These are phyloP conservation scores for Xylariales sp. DNA, from an alignment of 2,329 filamentous ascomycete species.

Conservation along the genomic window DNA sequence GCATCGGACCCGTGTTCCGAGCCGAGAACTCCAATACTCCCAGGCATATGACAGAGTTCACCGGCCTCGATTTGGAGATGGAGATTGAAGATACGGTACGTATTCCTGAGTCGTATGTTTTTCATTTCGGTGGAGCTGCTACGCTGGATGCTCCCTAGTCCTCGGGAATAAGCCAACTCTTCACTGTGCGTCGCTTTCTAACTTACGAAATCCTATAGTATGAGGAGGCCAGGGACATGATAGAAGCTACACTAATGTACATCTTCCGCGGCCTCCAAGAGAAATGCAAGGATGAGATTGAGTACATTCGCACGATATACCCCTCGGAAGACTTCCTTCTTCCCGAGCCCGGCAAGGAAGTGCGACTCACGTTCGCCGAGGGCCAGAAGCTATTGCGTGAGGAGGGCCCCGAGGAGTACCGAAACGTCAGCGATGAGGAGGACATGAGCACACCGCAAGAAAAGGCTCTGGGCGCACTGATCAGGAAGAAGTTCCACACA, in stretches of 20 bases:
- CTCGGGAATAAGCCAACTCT: neutral
- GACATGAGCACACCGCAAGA: slow-evolving; percentile 85
- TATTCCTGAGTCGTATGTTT: too few relatives aligned
- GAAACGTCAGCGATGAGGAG: slow-evolving; percentile 78
- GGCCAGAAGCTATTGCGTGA: slow-evolving; percentile 81
- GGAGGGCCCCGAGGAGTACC: slow-evolving; percentile 74
- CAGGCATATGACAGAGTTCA: slow-evolving; percentile 89
- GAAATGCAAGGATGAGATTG: slow-evolving; percentile 77
- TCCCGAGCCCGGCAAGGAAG: slow-evolving; percentile 78
- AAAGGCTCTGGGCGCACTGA: slow-evolving; percentile 86
- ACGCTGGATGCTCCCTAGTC: neutral
- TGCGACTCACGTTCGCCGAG: slow-evolving; percentile 81
- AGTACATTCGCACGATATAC: slow-evolving; percentile 77
- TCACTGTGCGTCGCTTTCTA: neutral
- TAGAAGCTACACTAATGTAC: slow-evolving; percentile 79
- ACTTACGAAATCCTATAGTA: slow-evolving; percentile 62
- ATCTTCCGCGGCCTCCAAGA: slow-evolving; percentile 81
- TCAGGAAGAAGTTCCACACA: slow-evolving; percentile 88
- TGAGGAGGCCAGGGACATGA: slow-evolving; percentile 76
- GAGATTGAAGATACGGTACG: slow-evolving; percentile 73
- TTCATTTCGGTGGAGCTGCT: too few relatives aligned
- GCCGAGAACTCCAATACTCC: slow-evolving; percentile 89
- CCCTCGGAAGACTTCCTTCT: slow-evolving; percentile 82
- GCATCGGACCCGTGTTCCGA: slow-evolving; percentile 83
- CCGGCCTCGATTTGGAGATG: slow-evolving; percentile 90